Evolutionary conservation across 192 early-diverging fungal genomes (phyloP).

Genomic region (Podochytrium sp.): DNA sequence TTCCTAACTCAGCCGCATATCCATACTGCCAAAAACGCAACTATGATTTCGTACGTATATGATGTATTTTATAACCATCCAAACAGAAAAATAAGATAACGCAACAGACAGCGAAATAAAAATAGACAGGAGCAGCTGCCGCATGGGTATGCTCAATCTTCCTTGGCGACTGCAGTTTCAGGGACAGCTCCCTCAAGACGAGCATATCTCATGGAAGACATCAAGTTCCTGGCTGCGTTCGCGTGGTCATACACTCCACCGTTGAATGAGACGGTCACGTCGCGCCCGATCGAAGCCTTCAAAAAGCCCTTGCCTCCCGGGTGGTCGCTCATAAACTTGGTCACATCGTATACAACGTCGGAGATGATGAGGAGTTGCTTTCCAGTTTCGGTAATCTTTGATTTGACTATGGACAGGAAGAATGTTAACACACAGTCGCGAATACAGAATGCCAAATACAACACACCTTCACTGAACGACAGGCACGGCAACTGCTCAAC

Average conservation of each 20-base stretch:
- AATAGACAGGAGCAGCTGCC: neutral
- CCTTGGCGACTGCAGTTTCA: neutral
- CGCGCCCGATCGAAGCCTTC: slow-evolving; percentile 75
- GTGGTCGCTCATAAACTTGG: slow-evolving; percentile 82
- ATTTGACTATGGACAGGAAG: slow-evolving; percentile 52
- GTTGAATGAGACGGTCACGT: slow-evolving; percentile 85
- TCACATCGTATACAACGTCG: slow-evolving; percentile 82
- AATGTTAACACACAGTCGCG: slow-evolving; percentile 43
- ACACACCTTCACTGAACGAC: slow-evolving; percentile 46
- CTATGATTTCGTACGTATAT: no score
- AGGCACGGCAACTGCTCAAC: slow-evolving; percentile 64
- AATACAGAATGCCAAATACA: neutral
- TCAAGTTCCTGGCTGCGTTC: slow-evolving; percentile 84
- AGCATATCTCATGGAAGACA: slow-evolving; percentile 53
- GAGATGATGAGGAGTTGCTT: slow-evolving; percentile 84
- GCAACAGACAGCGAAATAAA: neutral
- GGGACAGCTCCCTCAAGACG: slow-evolving; percentile 24
- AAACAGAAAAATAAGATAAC: neutral
- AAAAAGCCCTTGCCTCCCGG: slow-evolving; percentile 82
- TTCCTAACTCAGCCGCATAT: no score
- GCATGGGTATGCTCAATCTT: neutral
- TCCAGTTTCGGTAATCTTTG: slow-evolving; percentile 66
- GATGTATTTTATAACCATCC: no score
- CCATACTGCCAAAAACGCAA: no score
- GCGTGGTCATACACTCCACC: slow-evolving; percentile 85